Evolutionary conservation across 169 alveolate species (phyloP).

Genomic region (Babesia gibsoni): DNA sequence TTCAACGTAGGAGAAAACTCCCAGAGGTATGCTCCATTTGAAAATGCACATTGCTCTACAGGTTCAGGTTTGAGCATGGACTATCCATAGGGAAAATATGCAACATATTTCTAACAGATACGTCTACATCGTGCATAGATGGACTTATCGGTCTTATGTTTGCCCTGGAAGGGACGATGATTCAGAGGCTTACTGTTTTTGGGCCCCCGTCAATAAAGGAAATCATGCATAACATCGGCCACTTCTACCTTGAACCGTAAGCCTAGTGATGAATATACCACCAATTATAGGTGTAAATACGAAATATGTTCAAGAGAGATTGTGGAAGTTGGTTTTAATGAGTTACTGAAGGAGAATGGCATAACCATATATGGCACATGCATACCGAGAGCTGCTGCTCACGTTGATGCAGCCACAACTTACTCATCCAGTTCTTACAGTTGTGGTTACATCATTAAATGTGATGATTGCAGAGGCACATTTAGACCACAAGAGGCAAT

Average conservation of each 20-base stretch:
- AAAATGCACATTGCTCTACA: not conserved
- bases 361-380: slow-evolving; percentile 18
- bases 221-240: slow-evolving; percentile 36
- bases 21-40: slow-evolving; percentile 65
- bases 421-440: not conserved
- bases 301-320: not conserved
- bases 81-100: slow-evolving; percentile 68
- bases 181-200: slow-evolving; percentile 59
- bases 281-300: slow-evolving; percentile 4
- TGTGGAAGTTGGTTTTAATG: not conserved
- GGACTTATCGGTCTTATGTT: slow-evolving; percentile 82
- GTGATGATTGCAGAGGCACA: slow-evolving; percentile 16
- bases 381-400: not conserved
- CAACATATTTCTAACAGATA: slow-evolving; percentile 70
- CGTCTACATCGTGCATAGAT: slow-evolving; percentile 68
- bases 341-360: slow-evolving; percentile 6
- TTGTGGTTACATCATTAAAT: slow-evolving; percentile 7
- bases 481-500: slow-evolving; percentile 12
- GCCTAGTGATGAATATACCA: slow-evolving; percentile 20
- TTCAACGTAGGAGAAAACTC: slow-evolving; percentile 82
- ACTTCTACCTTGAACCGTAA: slow-evolving; percentile 62
- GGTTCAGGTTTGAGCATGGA: slow-evolving; percentile 75
- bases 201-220: slow-evolving; percentile 74
- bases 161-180: slow-evolving; percentile 74
- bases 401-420: not conserved